Evolutionary conservation across 2,329 filamentous ascomycete genomes (phyloP), one percentile per base, ranked within the genome.

Genomic region (Aureobasidium vineae): DNA sequence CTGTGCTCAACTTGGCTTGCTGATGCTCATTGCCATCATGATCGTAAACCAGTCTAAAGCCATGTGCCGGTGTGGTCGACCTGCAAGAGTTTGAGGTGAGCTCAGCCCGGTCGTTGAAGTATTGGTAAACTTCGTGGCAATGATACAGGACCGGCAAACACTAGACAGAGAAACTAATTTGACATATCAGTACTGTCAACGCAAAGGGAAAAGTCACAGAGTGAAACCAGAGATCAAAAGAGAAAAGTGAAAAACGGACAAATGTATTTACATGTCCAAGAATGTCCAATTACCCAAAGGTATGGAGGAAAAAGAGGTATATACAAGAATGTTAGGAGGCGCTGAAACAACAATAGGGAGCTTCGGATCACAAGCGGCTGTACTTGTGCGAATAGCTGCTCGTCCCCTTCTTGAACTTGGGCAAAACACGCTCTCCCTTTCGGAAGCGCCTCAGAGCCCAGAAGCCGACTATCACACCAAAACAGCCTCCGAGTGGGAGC

Each of bases 331-430:
- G 54, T 28, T 57, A 57, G 38, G 11, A 36, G 54, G 16, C n/a
- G 23, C 38, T 31, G 23, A 41, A 33, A 57, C n/a, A 16, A 43
- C 23, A 43, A 57, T 23, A n/a, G n/a, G 26, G 10, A 31, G 26
- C 4, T 21, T 16, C 10, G 15, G 11, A 33, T 43, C n/a, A 63
- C 60, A 63, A 38, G 28, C 36, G 60, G n/a, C 47, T 63, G 33
- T 63, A 63, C 33, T 63, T 63, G 60, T 63, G 31, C 19, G 59
- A 63, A 16, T 63, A 63, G n/a, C 13, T 38, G 26, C 41, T 49
- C 28, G 13, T 31, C n/a, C 60, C 16, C 36, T 23, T 63, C 33
- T 52, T 53, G 47, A 36, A 41, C 36, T 28, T 43, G 28, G 56
- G 56, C 11, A 60, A 13, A 1, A 60, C 56, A 40, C 41, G 56